Evolutionary conservation across 208 protist species (phyloP), one percentile per base, ranked within the genome.

Genomic region (Trypanosoma rangeli): DNA sequence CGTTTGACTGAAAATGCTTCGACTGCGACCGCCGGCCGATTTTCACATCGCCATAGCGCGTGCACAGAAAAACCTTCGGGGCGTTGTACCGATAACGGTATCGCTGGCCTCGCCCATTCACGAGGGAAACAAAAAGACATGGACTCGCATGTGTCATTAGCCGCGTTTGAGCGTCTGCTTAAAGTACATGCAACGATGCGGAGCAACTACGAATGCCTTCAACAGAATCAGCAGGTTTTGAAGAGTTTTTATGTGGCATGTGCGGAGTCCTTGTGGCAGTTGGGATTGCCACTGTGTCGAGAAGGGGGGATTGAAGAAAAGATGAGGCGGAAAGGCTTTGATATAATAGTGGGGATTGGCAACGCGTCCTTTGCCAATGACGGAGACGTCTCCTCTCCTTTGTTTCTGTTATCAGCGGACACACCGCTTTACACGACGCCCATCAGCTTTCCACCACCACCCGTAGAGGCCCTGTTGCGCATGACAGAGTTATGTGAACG

Each of bases 201-300:
- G 1, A 60, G 71, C 35, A 93, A 89, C 67, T 90, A 84, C 52
- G 50, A 54, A 9, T 68, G 73, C 0, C 62, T 89, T 48, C 71
- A 78, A 33, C 50, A 64, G 20, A 76, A 58, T 46, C 59, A 52
- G 0, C 65, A 52, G 1, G 76, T 89, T 7, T 26, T 73, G 5
- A n/a, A 33, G 0, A 42, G 81, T 24, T 75, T 92, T 33, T 77
- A 74, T 42, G 64, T 63, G 7, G 71, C 72, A 24, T 84, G 80
- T 65, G 70, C 69, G 20, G 78, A 78, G 29, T 74, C 84, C 7
- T 26, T 90, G 18, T 44, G 69, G 24, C 68, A 73, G 20, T 72
- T 71, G 13, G 68, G 71, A 0, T 15, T 87, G 42, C 31, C 80
- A 35, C 31, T 58, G 0, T 31, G 22, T 49, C 50, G 53, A n/a